These are phyloP conservation scores for Phytopythium helicoides DNA, from an alignment of 352 stramenopile genomes.

Conservation along the genomic window DNA sequence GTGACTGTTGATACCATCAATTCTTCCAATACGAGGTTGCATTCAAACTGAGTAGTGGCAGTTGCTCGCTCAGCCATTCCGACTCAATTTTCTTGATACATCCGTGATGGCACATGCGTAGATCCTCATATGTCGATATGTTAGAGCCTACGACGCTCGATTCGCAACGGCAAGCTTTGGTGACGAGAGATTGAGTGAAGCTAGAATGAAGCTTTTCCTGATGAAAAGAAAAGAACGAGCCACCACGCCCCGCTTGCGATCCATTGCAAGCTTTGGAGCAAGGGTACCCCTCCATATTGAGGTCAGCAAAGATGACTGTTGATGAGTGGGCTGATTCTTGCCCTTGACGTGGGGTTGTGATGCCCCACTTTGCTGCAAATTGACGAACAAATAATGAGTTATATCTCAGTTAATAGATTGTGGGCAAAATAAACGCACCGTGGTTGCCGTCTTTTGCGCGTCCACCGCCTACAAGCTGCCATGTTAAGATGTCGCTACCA, in stretches of 20 bases:
- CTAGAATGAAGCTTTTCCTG: conserved; percentile 47
- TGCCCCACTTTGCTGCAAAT: conserved; percentile 60
- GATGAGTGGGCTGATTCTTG: conserved; percentile 5
- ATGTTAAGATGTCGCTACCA: conserved; percentile 41
- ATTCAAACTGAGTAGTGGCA: conserved; percentile 47
- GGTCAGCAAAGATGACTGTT: conserved; percentile 59
- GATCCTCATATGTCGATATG: conserved; percentile 27
- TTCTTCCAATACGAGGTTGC: conserved; percentile 57
- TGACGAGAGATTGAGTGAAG: conserved; percentile 36
- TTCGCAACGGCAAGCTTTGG: conserved; percentile 43
- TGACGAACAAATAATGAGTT: conserved; percentile 1
- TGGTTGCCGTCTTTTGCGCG: conserved; percentile 53
- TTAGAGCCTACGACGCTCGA: background rate
- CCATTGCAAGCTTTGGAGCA: conserved; percentile 68
- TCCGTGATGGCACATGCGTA: conserved; percentile 66
- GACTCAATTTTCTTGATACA: conserved; percentile 60
- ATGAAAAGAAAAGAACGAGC: conserved; percentile 64
- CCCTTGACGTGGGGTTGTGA: conserved; percentile 47
- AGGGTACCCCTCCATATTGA: conserved; percentile 85
- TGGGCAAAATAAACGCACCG: no score
- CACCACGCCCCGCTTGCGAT: conserved; percentile 70
- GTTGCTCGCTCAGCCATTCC: conserved; percentile 25
- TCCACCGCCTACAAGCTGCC: conserved; percentile 60
- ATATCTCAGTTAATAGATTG: no score
- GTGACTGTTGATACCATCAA: background rate